Evolutionary conservation across 495 filamentous ascomycete species (phyloP).

Genomic region (Apiosordaria backusii): DNA sequence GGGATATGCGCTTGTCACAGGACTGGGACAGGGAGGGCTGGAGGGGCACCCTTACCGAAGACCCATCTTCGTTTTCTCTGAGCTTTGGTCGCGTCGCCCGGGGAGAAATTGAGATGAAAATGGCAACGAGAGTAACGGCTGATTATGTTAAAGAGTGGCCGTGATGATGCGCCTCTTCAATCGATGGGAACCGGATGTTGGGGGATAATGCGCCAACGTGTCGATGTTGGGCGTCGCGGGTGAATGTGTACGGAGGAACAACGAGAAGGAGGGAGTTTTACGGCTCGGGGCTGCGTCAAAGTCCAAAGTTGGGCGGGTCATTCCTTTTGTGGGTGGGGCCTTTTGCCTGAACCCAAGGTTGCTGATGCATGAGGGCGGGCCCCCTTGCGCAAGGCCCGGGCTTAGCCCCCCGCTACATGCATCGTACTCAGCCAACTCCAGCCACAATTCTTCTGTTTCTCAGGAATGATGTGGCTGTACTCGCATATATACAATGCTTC

Average conservation of each 20-base stretch:
- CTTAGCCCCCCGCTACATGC: not conserved
- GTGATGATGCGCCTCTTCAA: conserved; percentile 27
- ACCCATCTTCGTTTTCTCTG: conserved; percentile 56
- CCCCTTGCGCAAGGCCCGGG: not conserved
- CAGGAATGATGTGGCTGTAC: no score
- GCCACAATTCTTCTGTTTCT: not conserved
- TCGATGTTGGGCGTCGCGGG: conserved; percentile 25
- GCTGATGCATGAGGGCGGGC: not conserved
- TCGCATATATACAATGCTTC: not conserved
- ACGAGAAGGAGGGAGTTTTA: conserved; percentile 18
- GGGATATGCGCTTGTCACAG: conserved; percentile 15
- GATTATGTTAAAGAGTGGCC: conserved; percentile 2
- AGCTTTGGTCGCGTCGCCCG: not conserved
- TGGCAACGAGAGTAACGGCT: conserved; percentile 19
- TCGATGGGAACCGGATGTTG: conserved; percentile 29
- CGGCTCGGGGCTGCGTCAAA: conserved; percentile 16
- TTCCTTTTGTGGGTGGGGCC: conserved; percentile 21
- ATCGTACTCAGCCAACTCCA: not conserved
- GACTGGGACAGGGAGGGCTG: conserved; percentile 25
- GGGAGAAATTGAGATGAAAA: conserved; percentile 19
- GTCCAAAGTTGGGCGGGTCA: conserved; percentile 19
- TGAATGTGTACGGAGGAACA: conserved; percentile 21
- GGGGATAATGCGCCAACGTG: conserved; percentile 28
- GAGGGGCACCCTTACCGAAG: conserved; percentile 62
- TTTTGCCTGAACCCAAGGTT: no score